Base-by-base conservation (phyloP, 257 asterid genomes). In the Leonotis leonurus region DNA sequence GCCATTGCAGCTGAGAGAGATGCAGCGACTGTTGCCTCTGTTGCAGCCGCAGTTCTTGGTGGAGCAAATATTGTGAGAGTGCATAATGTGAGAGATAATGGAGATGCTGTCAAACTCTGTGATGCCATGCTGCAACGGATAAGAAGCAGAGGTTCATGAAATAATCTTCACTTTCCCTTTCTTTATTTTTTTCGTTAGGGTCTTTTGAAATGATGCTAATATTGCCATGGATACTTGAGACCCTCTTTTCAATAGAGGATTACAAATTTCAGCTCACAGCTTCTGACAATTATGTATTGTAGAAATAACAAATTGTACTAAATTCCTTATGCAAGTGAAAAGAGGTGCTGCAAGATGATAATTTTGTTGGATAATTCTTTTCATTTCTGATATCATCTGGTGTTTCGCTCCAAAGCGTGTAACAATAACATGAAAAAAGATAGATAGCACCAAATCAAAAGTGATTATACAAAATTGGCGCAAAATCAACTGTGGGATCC, bases 51-150 rank as follows among this genome's bases (percentile, higher is more conserved):
- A n/a, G n/a, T n/a, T n/a, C n/a, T n/a, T n/a, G n/a, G n/a, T n/a
- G n/a, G n/a, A n/a, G n/a, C n/a, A n/a, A n/a, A n/a, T n/a, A n/a
- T n/a, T n/a, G 95, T 82, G 46, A 82, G 99, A 65, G 99, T 92
- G 33, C 97, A 92, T 35, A 92, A 89, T 40, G 95, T 87, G 46
- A 74, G 70, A 61, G 89, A 83, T 60, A 78, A 83, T 65, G 29
- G 64, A 39, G 97, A 87, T 70, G 96, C 99, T 33, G 89, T 80
- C 8, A 84, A 67, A 62, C 71, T 93, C 26, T 89, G 96, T 79
- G 97, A 87, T 83, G 96, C 99, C 13, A 69, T 87, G 80, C 77
- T 81, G 45, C 78, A 64, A 21, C 80, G 90, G 68, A 86, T 68
- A 65, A 26, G 63, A 52, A 65, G 30, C 36, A 41, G 14, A 54